phyloP scores from a whole-genome alignment of 371 early-diverging fungal species.

The Umbelopsis sp. region DNA sequence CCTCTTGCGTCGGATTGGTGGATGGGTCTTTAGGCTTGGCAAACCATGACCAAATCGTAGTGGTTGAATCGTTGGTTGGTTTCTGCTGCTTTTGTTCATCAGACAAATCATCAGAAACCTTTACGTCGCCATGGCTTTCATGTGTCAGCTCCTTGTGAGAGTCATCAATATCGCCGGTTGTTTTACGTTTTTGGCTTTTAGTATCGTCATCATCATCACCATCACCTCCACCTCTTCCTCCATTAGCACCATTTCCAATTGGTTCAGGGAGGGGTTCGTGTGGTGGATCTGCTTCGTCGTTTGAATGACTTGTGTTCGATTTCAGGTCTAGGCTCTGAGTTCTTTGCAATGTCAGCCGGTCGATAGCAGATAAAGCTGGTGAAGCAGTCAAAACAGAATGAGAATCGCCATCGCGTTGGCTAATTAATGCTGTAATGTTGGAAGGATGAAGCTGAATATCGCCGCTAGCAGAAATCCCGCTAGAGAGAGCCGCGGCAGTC shows the following conservation, averaged over 20 bases:
- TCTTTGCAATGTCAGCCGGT: conserved; percentile 14
- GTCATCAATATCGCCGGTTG: not conserved
- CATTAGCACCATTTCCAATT: not conserved
- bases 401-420: not conserved
- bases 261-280: not conserved
- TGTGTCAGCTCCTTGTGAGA: not conserved
- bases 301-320: not conserved
- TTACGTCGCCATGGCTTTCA: not conserved
- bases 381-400: not conserved
- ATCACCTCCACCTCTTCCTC: not conserved
- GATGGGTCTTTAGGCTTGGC: not conserved
- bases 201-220: conserved; percentile 6
- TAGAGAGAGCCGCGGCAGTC: conserved; percentile 28
- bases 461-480: conserved; percentile 32
- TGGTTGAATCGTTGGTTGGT: not conserved
- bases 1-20: not conserved
- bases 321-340: not conserved
- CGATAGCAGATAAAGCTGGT: not conserved
- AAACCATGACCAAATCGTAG: conserved; percentile 16
- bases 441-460: conserved; percentile 8
- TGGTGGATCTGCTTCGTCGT: not conserved
- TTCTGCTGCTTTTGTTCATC: not conserved
- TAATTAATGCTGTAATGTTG: not conserved
- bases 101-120: not conserved
- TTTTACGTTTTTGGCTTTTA: not conserved